These are phyloP conservation scores for Saprolegnia diclina DNA, from an alignment of 352 stramenopile genomes.

Conservation along the genomic window DNA sequence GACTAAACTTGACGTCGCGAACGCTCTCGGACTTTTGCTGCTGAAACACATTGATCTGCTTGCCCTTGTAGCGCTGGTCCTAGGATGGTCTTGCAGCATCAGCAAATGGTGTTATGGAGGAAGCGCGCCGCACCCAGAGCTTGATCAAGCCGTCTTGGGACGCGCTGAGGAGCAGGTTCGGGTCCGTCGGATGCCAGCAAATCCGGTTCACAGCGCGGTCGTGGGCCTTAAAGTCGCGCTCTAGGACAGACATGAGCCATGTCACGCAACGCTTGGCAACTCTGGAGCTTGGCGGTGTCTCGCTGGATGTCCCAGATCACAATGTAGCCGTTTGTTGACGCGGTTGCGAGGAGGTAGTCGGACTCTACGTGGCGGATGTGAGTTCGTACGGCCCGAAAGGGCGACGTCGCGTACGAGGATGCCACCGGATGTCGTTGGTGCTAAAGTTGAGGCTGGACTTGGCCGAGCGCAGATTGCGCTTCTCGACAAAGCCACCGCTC, in stretches of 20 bases:
- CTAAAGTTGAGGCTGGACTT: conserved; percentile 85
- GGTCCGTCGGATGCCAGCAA: conserved; percentile 79
- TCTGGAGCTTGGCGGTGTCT: conserved; percentile 85
- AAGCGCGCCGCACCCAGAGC: conserved; percentile 51
- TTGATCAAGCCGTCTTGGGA: conserved; percentile 86
- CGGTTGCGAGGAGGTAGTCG: conserved; percentile 77
- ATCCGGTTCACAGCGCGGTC: conserved; percentile 82
- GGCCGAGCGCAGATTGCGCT: conserved; percentile 74
- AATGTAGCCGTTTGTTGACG: conserved; percentile 75
- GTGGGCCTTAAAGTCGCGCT: conserved; percentile 74
- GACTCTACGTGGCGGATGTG: conserved; percentile 43
- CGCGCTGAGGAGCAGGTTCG: conserved; percentile 75
- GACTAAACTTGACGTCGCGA: conserved; percentile 69
- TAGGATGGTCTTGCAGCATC: too few species aligned
- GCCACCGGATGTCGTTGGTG: conserved; percentile 86
- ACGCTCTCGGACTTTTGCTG: conserved; percentile 79
- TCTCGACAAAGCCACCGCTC: conserved; percentile 67
- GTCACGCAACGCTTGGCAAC: conserved; percentile 28
- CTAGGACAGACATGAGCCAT: conserved; percentile 30
- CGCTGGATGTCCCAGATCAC: conserved; percentile 85
- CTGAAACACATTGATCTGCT: conserved; percentile 56
- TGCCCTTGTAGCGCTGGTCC: conserved; percentile 72
- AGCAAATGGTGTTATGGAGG: not conserved
- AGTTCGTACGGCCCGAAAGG: not conserved
- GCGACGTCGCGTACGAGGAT: conserved; percentile 51